phyloP scores from a whole-genome alignment of 2,329 filamentous ascomycete species.

The Colletotrichum destructivum region DNA sequence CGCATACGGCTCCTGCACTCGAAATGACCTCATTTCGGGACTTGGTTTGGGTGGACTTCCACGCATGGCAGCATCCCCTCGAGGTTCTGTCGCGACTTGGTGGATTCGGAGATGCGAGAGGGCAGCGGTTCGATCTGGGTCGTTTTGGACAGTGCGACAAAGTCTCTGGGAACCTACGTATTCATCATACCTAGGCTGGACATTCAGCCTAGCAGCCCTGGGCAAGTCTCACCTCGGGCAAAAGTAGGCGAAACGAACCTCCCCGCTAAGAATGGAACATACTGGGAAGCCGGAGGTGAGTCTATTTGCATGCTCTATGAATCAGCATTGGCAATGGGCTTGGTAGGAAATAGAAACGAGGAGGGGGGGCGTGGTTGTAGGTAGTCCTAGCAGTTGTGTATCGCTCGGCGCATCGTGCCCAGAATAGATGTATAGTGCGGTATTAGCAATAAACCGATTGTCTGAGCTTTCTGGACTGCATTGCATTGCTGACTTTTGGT shows the following conservation, averaged over 20 bases:
- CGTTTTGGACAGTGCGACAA: too few species aligned
- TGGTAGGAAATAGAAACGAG: not conserved
- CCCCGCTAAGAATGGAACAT: not conserved
- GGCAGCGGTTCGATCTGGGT: not conserved
- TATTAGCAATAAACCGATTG: conserved; percentile 11
- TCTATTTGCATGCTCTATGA: not conserved
- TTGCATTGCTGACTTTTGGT: not conserved
- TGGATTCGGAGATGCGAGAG: conserved; percentile 1
- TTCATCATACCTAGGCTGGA: not conserved
- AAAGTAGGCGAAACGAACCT: conserved; percentile 1
- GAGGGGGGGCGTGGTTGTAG: conserved; percentile 22
- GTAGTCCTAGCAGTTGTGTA: conserved; percentile 10
- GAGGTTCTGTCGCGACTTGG: conserved; percentile 4
- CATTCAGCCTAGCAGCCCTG: not conserved
- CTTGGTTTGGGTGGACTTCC: conserved; percentile 7
- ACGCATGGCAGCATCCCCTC: conserved; percentile 18
- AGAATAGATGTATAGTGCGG: conserved; percentile 34
- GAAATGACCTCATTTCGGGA: conserved; percentile 9
- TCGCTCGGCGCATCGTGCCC: conserved; percentile 25
- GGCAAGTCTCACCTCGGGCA: conserved; percentile 2
- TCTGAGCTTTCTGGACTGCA: conserved; percentile 2
- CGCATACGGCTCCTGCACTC: not conserved
- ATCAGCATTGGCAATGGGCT: not conserved
- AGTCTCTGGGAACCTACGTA: not conserved
- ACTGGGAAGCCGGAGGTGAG: not conserved